phyloP scores from a whole-genome alignment of 129 eudicot species.

The sunflower (Helianthus annuus) region HanXRQr2.0-SUNRISE NC_035446.2:138348707-138349206 shows the following conservation, averaged over 20 bases:
- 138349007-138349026: too few species aligned
- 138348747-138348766: constrained; percentile 30
- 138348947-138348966: background rate
- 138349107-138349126: too few species aligned
- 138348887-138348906: constrained; percentile 15
- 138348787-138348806: constrained; percentile 31
- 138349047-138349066: too few species aligned
- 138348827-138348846: constrained; percentile 26
- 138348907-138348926: background rate
- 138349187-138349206: too few species aligned
- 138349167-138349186: too few species aligned
- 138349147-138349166: too few species aligned
- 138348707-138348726: constrained; percentile 27
- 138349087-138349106: too few species aligned
- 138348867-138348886: constrained; percentile 41
- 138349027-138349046: too few species aligned
- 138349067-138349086: too few species aligned
- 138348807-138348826: constrained; percentile 43
- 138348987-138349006: too few species aligned
- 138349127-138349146: too few species aligned
- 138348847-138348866: constrained; percentile 33
- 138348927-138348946: constrained; percentile 5
- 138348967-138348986: too few species aligned
- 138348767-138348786: constrained; percentile 46
- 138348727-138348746: constrained; percentile 32